phyloP scores from a whole-genome alignment of 345 rosid genomes.

The Trapa bicornis region DNA sequence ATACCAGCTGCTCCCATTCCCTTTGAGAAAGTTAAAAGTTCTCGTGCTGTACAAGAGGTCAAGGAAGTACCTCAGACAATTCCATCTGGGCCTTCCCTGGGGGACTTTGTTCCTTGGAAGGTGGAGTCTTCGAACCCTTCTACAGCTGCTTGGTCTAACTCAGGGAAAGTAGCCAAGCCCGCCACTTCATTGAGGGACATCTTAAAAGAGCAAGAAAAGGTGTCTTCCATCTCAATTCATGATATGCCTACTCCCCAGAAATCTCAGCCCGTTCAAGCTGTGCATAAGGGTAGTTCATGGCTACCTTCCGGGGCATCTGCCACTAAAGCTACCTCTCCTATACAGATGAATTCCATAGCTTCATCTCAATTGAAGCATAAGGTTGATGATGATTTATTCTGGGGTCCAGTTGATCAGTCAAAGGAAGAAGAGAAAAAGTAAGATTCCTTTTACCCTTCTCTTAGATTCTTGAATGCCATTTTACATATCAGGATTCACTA shows the following conservation, averaged over 20 bases:
- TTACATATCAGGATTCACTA: not conserved
- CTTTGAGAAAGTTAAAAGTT: constrained; percentile 56
- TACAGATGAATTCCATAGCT: constrained; percentile 40
- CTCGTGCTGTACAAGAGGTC: constrained; percentile 48
- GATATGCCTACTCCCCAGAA: constrained; percentile 41
- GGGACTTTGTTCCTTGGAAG: constrained; percentile 93
- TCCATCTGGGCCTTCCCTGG: constrained; percentile 93
- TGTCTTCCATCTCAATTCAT: constrained; percentile 29
- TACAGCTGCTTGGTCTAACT: constrained; percentile 76
- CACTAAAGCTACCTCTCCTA: constrained; percentile 44
- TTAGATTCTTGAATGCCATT: not conserved
- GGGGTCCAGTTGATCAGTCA: constrained; percentile 85
- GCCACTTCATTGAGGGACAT: constrained; percentile 73
- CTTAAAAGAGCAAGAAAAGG: constrained; percentile 77
- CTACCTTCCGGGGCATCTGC: constrained; percentile 46
- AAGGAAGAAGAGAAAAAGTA: constrained; percentile 71
- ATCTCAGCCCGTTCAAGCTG: constrained; percentile 36
- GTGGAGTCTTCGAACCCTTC: constrained; percentile 46
- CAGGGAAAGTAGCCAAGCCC: constrained; percentile 49
- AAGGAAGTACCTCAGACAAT: constrained; percentile 62
- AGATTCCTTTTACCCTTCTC: constrained; percentile 6
- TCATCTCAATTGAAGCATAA: constrained; percentile 45
- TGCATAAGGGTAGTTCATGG: constrained; percentile 46
- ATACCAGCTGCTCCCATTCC: constrained; percentile 50
- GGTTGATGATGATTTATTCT: constrained; percentile 85